Evolutionary conservation across 345 rosid genomes (phyloP).

Genomic region (Trapa incisa): DNA sequence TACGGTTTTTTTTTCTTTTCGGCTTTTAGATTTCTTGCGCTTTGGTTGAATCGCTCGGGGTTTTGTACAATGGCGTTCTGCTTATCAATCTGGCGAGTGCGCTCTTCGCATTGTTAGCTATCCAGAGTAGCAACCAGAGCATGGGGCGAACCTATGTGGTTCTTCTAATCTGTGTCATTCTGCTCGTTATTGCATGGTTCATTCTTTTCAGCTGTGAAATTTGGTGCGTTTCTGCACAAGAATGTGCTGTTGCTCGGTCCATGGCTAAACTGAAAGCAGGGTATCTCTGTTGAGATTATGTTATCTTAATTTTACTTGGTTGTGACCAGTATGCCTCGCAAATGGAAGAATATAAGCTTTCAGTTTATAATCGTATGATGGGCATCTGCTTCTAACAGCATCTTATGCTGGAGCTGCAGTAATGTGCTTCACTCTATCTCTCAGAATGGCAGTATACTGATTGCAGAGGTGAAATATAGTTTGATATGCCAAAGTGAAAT

Average conservation of each 20-base stretch:
- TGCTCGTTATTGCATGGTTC: constrained; percentile 66
- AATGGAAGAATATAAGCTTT: not conserved
- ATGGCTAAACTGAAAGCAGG: not conserved
- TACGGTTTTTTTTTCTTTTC: not conserved
- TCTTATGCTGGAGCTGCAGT: not conserved
- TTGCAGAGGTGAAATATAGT: not conserved
- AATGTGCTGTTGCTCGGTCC: not conserved
- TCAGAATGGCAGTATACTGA: not conserved
- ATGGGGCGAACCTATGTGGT: constrained; percentile 69
- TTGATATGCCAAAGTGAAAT: not conserved
- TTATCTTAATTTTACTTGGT: not conserved
- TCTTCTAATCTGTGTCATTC: constrained; percentile 52
- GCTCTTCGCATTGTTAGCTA: constrained; percentile 74
- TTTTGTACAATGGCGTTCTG: constrained; percentile 73
- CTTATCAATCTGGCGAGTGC: constrained; percentile 59
- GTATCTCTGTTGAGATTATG: not conserved
- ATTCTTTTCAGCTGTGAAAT: constrained; percentile 53
- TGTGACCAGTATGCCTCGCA: not conserved
- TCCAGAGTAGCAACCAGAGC: constrained; percentile 74
- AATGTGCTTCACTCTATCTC: not conserved
- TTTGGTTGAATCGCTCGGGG: constrained; percentile 71
- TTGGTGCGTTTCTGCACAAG: constrained; percentile 26
- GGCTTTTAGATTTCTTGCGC: constrained; percentile 61
- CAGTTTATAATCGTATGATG: not conserved
- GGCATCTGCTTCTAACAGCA: not conserved